Conservation (phyloP, 495 filamentous ascomycete genomes). For the Terfezia claveryi region DNA sequence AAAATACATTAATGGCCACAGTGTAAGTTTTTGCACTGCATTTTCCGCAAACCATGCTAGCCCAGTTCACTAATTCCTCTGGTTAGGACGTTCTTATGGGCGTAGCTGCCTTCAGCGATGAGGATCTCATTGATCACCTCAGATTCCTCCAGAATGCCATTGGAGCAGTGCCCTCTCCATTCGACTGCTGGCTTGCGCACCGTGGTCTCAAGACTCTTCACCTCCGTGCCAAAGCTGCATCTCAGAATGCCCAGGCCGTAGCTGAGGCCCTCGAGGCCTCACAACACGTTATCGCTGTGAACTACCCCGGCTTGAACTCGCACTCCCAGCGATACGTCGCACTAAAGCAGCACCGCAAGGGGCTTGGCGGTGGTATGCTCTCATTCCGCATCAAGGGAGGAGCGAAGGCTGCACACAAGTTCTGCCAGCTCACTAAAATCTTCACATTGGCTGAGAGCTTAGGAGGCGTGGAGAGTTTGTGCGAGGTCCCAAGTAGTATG, state of each 20-base stretch:
- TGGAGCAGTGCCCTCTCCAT: slow-evolving; percentile 78
- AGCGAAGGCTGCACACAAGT: slow-evolving; percentile 62
- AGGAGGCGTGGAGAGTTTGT: slow-evolving; percentile 78
- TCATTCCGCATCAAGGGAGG: slow-evolving; percentile 88
- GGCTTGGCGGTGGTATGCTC: slow-evolving; percentile 92
- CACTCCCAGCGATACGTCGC: slow-evolving; percentile 74
- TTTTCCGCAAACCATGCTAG: background rate
- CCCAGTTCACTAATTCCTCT: background rate
- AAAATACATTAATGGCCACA: slow-evolving; percentile 98
- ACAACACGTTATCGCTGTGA: slow-evolving; percentile 66
- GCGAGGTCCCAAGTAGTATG: slow-evolving; percentile 84
- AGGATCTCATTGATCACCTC: slow-evolving; percentile 50
- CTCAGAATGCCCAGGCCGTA: slow-evolving; percentile 55
- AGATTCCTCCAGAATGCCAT: slow-evolving; percentile 93
- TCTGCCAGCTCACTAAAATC: slow-evolving; percentile 73
- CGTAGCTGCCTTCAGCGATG: slow-evolving; percentile 80
- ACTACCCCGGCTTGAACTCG: slow-evolving; percentile 79
- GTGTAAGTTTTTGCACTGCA: slow-evolving; percentile 22
- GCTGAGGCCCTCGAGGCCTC: slow-evolving; percentile 56
- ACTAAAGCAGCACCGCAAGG: slow-evolving; percentile 73
- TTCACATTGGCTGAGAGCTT: slow-evolving; percentile 88
- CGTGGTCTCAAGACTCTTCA: slow-evolving; percentile 93
- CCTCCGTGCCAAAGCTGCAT: slow-evolving; percentile 67
- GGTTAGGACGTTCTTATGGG: slow-evolving; percentile 88
- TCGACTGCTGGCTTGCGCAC: slow-evolving; percentile 98